Conservation (phyloP, 495 filamentous ascomycete species). For the Neohortaea acidophila region DNA sequence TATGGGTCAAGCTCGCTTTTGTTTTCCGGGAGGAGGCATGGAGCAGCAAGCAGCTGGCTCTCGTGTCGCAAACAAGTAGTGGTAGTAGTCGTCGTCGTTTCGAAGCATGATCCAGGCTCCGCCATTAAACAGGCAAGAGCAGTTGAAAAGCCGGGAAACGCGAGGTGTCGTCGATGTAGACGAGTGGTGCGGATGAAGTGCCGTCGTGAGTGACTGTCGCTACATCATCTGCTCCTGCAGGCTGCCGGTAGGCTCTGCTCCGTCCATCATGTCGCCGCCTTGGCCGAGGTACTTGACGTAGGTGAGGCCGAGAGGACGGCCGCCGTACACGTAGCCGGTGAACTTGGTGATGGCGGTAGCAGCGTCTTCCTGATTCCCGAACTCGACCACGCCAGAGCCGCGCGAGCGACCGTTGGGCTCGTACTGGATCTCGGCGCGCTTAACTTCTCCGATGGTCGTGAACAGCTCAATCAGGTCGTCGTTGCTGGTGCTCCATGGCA, state of each 20-base stretch:
- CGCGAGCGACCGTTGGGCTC: constrained; percentile 90
- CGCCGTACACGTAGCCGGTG: constrained; percentile 92
- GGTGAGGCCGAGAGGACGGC: constrained; percentile 77
- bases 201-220: too few relatives aligned
- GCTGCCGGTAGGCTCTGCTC: constrained; percentile 48
- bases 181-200: too few relatives aligned
- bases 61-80: too few relatives aligned
- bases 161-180: too few relatives aligned
- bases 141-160: too few relatives aligned
- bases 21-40: neutral
- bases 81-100: too few relatives aligned
- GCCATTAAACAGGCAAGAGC: too few relatives aligned
- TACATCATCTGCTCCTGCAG: constrained; percentile 98
- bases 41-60: too few relatives aligned
- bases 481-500: constrained; percentile 97
- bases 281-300: constrained; percentile 78
- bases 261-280: constrained; percentile 61
- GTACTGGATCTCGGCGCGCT: constrained; percentile 95
- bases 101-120: too few relatives aligned
- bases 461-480: constrained; percentile 93
- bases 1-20: neutral
- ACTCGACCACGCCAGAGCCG: constrained; percentile 88
- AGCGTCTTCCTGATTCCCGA: constrained; percentile 66
- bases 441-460: constrained; percentile 93
- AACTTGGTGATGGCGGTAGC: constrained; percentile 95